Conservation (phyloP, 139 green algal genomes). For the Chlamydomonas sp. region DNA sequence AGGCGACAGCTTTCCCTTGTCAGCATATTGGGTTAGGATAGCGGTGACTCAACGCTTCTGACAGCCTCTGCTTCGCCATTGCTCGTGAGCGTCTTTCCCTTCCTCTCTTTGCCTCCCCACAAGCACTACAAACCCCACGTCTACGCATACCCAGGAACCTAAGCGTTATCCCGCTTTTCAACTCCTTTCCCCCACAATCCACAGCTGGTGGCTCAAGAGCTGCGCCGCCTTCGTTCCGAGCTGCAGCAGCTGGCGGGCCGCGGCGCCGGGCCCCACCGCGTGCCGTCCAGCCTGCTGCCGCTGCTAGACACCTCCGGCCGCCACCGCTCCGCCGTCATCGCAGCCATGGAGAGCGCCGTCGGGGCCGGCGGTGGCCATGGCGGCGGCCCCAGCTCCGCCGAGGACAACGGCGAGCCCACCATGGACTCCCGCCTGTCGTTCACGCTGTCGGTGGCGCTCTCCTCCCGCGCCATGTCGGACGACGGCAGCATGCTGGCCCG, state of each 20-base stretch:
- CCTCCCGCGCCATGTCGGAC: not conserved
- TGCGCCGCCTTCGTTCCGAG: not conserved
- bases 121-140: no score
- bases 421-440: constrained; percentile 1
- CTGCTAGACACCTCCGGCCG: no score
- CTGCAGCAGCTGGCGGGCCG: not conserved
- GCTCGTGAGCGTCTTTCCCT: no score
- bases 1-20: no score
- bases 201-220: constrained; percentile 3
- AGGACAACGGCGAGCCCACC: not conserved
- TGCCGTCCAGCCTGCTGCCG: no score
- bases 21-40: no score
- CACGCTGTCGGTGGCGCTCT: constrained; percentile 13
- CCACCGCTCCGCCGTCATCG: no score
- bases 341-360: not conserved
- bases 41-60: no score
- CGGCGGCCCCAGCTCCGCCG: no score
- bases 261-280: not conserved
- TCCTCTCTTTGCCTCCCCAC: no score
- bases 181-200: not conserved
- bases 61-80: no score
- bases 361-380: not conserved
- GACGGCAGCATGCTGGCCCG: constrained; percentile 3
- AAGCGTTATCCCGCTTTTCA: not conserved
- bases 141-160: no score